Percentiles rank a stretch among this genome's conserved stretches.
Conservation (phyloP, 2,329 filamentous ascomycete genomes). For the Colletotrichum liaoningense region DNA sequence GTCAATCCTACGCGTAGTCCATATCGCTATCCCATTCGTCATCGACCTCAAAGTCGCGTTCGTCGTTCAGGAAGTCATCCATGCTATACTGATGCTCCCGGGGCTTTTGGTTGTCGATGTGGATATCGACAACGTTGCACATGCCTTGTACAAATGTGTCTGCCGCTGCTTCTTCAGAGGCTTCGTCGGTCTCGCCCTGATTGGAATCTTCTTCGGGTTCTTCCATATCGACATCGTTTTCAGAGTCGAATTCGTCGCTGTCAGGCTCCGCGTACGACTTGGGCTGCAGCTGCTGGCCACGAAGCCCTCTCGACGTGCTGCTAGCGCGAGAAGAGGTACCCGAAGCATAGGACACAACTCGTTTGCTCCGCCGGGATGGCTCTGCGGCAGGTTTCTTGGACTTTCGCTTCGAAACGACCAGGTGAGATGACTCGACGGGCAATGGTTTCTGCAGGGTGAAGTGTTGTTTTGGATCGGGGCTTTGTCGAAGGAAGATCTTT, state of each 20-base stretch:
- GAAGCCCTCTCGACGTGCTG: constrained; percentile 40
- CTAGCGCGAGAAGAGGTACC: constrained; percentile 43
- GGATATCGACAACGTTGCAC: constrained; percentile 76
- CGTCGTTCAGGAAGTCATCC: constrained; percentile 74
- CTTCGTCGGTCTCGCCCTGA: constrained; percentile 17
- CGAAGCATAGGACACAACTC: constrained; percentile 44
- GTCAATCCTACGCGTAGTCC: constrained; percentile 56
- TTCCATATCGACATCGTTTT: constrained; percentile 31
- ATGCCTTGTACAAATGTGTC: constrained; percentile 69
- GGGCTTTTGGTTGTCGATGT: constrained; percentile 81
- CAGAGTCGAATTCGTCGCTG: constrained; percentile 55
- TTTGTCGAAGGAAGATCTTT: constrained; percentile 70
- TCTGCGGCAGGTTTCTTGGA: constrained; percentile 15
- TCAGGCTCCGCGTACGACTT: constrained; percentile 58
- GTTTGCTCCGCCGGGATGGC: constrained; percentile 51
- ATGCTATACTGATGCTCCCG: constrained; percentile 76
- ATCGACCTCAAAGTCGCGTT: constrained; percentile 65
- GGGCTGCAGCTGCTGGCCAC: constrained; percentile 35
- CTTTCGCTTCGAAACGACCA: constrained; percentile 7
- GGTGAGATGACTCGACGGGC: background rate
- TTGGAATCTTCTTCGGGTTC: constrained; percentile 23
- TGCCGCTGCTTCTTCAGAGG: constrained; percentile 31
- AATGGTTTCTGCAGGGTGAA: constrained; percentile 38
- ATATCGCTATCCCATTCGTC: constrained; percentile 69
- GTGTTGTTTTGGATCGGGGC: constrained; percentile 50